A percentile compares a stretch with the other conserved stretches of the same genome.
These are phyloP conservation scores for Jackrogersella minutella DNA, from an alignment of 495 filamentous ascomycete species.

Conservation along the genomic window DNA sequence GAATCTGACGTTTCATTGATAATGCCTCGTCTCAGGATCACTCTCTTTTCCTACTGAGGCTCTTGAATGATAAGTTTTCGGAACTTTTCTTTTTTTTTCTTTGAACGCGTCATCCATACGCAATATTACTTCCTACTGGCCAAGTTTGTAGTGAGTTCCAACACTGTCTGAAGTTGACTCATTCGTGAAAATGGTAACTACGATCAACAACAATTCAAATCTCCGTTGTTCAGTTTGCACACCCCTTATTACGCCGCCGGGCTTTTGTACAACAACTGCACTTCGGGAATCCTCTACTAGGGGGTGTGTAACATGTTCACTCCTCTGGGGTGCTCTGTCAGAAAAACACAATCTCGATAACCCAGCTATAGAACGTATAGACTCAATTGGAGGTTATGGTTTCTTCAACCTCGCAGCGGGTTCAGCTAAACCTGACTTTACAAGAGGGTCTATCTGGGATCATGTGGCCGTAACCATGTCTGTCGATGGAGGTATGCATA, in stretches of 20 bases:
- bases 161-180: no score
- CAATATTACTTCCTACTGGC: no score
- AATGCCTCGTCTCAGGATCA: background rate
- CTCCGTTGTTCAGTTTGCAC: background rate
- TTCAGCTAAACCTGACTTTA: background rate
- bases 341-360: constrained; percentile 7
- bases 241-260: background rate
- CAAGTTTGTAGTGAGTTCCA: no score
- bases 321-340: constrained; percentile 10
- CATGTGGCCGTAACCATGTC: constrained; percentile 6
- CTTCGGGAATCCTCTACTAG: background rate
- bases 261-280: background rate
- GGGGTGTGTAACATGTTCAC: background rate
- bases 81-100: no score
- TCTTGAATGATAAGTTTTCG: no score
- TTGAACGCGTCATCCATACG: no score
- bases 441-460: constrained; percentile 6
- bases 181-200: background rate
- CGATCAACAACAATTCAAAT: background rate
- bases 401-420: constrained; percentile 5
- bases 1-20: background rate
- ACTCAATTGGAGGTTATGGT: constrained; percentile 10
- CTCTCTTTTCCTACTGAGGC: no score
- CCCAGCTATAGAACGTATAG: background rate
- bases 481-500: constrained; percentile 12